These are phyloP conservation scores for Calonectria fujianensis DNA, from an alignment of 2,329 filamentous ascomycete genomes.

Conservation along the genomic window DNA sequence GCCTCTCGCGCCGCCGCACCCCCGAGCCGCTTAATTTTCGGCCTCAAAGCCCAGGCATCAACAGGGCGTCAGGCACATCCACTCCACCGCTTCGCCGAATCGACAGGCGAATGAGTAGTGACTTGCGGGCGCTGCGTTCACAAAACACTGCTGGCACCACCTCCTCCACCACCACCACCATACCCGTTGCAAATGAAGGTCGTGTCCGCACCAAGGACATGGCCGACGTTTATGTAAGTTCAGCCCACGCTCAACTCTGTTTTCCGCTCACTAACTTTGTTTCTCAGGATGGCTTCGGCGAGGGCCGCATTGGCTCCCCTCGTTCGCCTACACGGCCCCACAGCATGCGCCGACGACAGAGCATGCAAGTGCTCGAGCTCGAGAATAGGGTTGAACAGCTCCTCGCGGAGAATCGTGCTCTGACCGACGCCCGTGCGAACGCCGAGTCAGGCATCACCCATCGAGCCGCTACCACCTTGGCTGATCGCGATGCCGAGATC, in stretches of 20 bases:
- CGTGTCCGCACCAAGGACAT: conserved; percentile 89
- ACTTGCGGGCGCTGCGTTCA: conserved; percentile 72
- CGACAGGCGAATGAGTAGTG: conserved; percentile 82
- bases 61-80: conserved; percentile 62
- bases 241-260: conserved; percentile 43
- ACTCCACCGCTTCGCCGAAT: conserved; percentile 84
- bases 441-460: conserved; percentile 81
- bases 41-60: conserved; percentile 78
- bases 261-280: conserved; percentile 46
- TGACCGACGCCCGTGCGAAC: conserved; percentile 82
- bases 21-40: conserved; percentile 73
- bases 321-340: conserved; percentile 94
- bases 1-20: conserved; percentile 70
- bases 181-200: conserved; percentile 88
- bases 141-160: conserved; percentile 53
- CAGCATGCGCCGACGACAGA: conserved; percentile 97
- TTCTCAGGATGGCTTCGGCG: conserved; percentile 91
- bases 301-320: conserved; percentile 89
- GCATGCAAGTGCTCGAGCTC: conserved; percentile 96
- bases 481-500: conserved; percentile 91
- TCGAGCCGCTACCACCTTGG: conserved; percentile 81
- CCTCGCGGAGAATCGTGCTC: conserved; percentile 86
- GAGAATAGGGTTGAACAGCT: conserved; percentile 90
- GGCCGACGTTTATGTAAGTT: conserved; percentile 94
- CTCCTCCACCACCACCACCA: conserved; percentile 46